A percentile compares a stretch with the other conserved stretches of the same genome.
phyloP scores from a whole-genome alignment of 768 basidiomycete genomes.

The Pholiota molesta region DNA sequence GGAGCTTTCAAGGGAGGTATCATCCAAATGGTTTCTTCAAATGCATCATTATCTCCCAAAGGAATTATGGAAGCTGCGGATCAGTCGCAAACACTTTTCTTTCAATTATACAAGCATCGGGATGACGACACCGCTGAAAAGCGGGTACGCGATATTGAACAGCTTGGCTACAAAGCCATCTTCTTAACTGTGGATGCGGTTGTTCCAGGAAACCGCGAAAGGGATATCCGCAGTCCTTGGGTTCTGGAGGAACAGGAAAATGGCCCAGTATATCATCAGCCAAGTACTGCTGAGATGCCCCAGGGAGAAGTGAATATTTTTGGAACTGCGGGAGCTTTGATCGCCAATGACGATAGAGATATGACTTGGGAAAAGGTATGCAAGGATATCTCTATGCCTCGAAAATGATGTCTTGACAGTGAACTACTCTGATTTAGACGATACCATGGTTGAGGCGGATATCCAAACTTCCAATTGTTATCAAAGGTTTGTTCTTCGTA shows the following conservation, averaged over 20 bases:
- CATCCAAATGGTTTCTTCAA: constrained; percentile 85
- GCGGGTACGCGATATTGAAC: constrained; percentile 71
- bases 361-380: constrained; percentile 77
- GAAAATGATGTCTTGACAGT: background rate
- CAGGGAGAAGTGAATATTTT: constrained; percentile 41
- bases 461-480: constrained; percentile 69
- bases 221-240: constrained; percentile 68
- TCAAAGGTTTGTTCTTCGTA: constrained; percentile 57
- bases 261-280: constrained; percentile 29
- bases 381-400: constrained; percentile 9
- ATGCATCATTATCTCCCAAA: constrained; percentile 68
- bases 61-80: constrained; percentile 61
- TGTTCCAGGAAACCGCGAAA: constrained; percentile 80
- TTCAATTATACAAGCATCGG: constrained; percentile 85
- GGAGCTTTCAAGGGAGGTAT: constrained; percentile 68
- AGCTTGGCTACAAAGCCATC: constrained; percentile 82
- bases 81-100: constrained; percentile 68
- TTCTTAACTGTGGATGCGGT: constrained; percentile 92
- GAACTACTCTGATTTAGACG: constrained; percentile 42
- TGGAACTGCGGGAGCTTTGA: constrained; percentile 70
- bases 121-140: constrained; percentile 67
- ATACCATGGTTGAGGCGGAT: constrained; percentile 77
- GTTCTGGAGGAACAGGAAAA: constrained; percentile 57
- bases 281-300: constrained; percentile 34
- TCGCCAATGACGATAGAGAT: constrained; percentile 67